A percentile compares a stretch with the other conserved stretches of the same genome.
These are phyloP conservation scores for Microsporum audouinii DNA, from an alignment of 2,329 filamentous ascomycete genomes.

Conservation along the genomic window DNA sequence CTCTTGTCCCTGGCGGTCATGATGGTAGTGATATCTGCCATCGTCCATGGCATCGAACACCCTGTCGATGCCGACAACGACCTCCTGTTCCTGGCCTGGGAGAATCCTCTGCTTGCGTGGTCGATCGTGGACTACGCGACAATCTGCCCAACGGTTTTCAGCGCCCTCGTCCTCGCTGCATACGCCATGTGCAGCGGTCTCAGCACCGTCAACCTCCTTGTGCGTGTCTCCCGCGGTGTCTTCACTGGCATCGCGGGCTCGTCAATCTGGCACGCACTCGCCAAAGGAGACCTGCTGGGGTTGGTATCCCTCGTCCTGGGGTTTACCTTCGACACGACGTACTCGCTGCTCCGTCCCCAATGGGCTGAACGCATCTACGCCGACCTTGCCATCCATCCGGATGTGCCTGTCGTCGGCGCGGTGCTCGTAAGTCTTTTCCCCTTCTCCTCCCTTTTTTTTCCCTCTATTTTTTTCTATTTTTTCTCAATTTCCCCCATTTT, in stretches of 20 bases:
- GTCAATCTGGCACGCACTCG: slow-evolving; percentile 2
- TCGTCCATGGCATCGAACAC: background rate
- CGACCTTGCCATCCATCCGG: background rate
- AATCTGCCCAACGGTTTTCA: slow-evolving; percentile 8
- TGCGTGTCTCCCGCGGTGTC: background rate
- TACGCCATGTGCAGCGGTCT: background rate
- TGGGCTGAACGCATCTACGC: background rate
- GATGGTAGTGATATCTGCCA: background rate
- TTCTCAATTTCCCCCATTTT: background rate
- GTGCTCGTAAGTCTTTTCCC: background rate
- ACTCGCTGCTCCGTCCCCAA: background rate
- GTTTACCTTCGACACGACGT: background rate
- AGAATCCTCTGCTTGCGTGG: slow-evolving; percentile 2
- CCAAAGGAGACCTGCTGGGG: slow-evolving; percentile 5
- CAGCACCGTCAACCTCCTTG: background rate
- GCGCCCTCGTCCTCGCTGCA: slow-evolving; percentile 1
- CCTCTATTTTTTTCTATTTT: background rate
- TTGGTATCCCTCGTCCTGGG: background rate
- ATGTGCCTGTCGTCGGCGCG: background rate
- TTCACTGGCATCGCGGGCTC: background rate
- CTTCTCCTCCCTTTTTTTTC: background rate
- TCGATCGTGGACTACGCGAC: slow-evolving; percentile 6
- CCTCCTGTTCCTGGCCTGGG: background rate
- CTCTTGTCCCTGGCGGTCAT: background rate
- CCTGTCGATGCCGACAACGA: background rate